Percentiles rank a stretch among this genome's conserved stretches.
Conservation (phyloP, 805 yeast genomes). For the Candida ortonii region DNA sequence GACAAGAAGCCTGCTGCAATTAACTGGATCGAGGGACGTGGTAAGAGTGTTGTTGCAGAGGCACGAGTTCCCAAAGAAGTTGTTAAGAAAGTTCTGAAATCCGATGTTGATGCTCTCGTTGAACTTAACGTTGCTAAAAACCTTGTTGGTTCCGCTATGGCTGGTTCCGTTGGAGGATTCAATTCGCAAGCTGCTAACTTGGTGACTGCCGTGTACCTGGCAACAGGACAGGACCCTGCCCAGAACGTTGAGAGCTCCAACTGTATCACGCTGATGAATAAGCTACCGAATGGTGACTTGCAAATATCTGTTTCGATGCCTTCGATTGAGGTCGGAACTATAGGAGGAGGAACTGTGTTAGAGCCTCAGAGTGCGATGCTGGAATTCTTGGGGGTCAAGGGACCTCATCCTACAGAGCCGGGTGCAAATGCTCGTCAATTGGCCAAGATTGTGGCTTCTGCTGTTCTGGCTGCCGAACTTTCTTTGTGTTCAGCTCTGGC, state of each 20-base stretch:
- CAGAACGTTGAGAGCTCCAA: slow-evolving; percentile 97
- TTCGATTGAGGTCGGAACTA: slow-evolving; percentile 96
- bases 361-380: slow-evolving; percentile 97
- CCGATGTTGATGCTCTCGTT: slow-evolving; percentile 88
- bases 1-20: slow-evolving; percentile 98
- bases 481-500: slow-evolving; percentile 95
- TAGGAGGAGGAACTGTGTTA: slow-evolving; percentile 97
- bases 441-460: slow-evolving; percentile 89
- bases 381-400: slow-evolving; percentile 89
- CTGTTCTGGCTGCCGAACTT: slow-evolving; percentile 93
- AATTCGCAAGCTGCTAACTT: slow-evolving; percentile 98
- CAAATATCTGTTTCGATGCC: slow-evolving; percentile 98
- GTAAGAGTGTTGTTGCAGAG: slow-evolving; percentile 96
- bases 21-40: slow-evolving; percentile 99
- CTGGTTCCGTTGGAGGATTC: slow-evolving; percentile 97
- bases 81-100: slow-evolving; percentile 79
- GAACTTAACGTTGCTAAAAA: slow-evolving; percentile 87
- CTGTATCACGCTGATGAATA: slow-evolving; percentile 94
- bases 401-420: slow-evolving; percentile 91
- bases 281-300: slow-evolving; percentile 69
- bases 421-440: slow-evolving; percentile 93
- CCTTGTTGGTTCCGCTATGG: slow-evolving; percentile 95
- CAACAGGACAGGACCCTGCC: slow-evolving; percentile 99
- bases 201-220: slow-evolving; percentile 90
- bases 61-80: slow-evolving; percentile 82